These are phyloP conservation scores for Marasmius tenuissimus DNA, from an alignment of 1,284 basidiomycete genomes.

Conservation along the genomic window DNA sequence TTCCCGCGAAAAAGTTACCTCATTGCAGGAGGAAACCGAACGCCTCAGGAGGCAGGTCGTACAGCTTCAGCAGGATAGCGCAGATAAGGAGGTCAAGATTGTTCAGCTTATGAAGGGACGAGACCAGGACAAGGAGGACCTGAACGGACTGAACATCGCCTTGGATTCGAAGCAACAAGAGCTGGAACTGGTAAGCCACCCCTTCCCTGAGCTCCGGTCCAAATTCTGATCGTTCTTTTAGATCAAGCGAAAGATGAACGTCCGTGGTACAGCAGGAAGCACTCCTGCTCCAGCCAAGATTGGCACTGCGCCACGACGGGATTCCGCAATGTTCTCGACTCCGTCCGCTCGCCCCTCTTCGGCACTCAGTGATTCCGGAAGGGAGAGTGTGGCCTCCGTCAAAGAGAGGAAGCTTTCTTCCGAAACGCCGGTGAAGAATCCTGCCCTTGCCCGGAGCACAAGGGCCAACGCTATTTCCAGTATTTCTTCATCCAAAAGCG, in stretches of 20 bases:
- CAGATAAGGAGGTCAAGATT: conserved; percentile 80
- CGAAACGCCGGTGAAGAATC: conserved; percentile 5
- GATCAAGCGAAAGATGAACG: conserved; percentile 73
- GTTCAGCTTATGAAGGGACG: conserved; percentile 71
- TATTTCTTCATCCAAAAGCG: neutral
- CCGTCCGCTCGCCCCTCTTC: conserved; percentile 53
- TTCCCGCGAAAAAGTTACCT: conserved; percentile 46
- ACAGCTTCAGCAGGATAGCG: conserved; percentile 75
- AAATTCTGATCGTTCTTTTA: conserved; percentile 24
- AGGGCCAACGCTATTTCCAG: conserved; percentile 6
- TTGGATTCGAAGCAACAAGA: conserved; percentile 90
- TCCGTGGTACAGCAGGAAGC: conserved; percentile 59
- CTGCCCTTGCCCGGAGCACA: conserved; percentile 9
- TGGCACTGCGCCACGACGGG: conserved; percentile 42
- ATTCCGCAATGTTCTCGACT: conserved; percentile 54
- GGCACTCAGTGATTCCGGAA: conserved; percentile 52
- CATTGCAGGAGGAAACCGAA: conserved; percentile 63
- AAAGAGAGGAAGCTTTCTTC: conserved; percentile 12
- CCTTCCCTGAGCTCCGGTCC: conserved; percentile 6
- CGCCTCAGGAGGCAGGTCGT: conserved; percentile 65
- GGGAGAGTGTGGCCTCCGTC: conserved; percentile 22
- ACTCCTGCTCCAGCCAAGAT: conserved; percentile 53
- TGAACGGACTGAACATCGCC: conserved; percentile 80
- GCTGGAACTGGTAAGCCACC: conserved; percentile 71
- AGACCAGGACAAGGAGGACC: conserved; percentile 72